Evolutionary conservation across 768 basidiomycete genomes (phyloP).

Genomic region (Leccinum disarticulatum): DNA sequence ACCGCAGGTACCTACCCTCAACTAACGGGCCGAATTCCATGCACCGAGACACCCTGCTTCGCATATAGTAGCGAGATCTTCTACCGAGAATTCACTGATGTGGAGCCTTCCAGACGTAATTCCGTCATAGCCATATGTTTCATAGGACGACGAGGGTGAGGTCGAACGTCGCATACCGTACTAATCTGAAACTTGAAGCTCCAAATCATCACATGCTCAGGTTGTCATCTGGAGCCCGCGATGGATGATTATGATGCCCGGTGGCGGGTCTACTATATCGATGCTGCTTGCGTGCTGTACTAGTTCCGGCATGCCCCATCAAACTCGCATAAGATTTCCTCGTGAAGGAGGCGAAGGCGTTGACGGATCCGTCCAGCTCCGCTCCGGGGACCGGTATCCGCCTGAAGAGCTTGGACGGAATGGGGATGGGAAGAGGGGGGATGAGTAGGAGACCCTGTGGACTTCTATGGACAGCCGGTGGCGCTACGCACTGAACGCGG

Average conservation of each 20-base stretch:
- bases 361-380: constrained; percentile 14
- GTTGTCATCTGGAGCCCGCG: not conserved
- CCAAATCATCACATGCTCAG: not conserved
- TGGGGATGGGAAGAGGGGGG: not conserved
- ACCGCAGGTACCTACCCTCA: not conserved
- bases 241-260: constrained; percentile 1
- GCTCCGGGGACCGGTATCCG: constrained; percentile 8
- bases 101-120: constrained; percentile 7
- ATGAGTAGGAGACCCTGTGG: not conserved
- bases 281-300: not conserved
- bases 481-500: not conserved
- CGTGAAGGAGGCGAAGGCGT: not conserved
- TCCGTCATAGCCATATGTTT: constrained; percentile 1
- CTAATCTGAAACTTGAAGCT: not conserved
- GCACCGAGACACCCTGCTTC: not conserved
- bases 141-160: not conserved
- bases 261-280: constrained; percentile 4
- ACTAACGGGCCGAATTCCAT: not conserved
- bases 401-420: not conserved
- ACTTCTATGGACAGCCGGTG: constrained; percentile 3
- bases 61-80: not conserved
- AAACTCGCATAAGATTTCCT: not conserved
- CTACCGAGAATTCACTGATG: not conserved
- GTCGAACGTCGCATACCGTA: not conserved
- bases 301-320: not conserved